Conservation (phyloP, 2,329 filamentous ascomycete species). For the Apiospora koreana region DNA sequence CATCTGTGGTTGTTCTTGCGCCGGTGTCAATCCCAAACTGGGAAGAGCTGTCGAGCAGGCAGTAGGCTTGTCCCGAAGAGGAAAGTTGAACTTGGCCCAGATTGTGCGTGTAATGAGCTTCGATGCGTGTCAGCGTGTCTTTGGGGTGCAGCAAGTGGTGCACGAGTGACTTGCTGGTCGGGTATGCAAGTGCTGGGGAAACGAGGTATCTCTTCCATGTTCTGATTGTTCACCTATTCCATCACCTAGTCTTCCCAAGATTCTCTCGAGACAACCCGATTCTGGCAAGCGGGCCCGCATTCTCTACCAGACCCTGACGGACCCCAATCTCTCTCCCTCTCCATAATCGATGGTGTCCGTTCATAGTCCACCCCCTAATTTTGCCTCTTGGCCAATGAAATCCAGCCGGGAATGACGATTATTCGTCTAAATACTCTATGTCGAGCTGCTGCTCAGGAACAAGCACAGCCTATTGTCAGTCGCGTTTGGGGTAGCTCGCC, state of each 20-base stretch:
- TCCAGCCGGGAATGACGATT: neutral
- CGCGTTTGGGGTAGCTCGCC: neutral
- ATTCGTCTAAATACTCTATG: neutral
- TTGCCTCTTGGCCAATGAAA: conserved; percentile 2
- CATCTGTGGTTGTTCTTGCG: conserved; percentile 1
- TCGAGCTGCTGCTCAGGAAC: neutral
- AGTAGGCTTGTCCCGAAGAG: neutral
- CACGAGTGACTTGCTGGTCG: neutral
- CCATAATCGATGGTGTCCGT: conserved; percentile 4
- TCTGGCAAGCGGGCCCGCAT: conserved; percentile 10
- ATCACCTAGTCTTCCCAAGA: no score
- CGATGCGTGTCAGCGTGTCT: neutral
- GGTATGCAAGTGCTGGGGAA: neutral
- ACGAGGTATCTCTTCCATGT: neutral
- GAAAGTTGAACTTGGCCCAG: neutral
- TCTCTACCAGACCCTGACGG: conserved; percentile 6
- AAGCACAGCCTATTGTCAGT: neutral
- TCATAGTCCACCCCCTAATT: conserved; percentile 10
- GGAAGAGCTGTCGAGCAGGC: conserved; percentile 9
- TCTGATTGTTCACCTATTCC: no score
- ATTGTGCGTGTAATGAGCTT: neutral
- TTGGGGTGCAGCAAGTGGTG: neutral
- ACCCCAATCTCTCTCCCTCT: conserved; percentile 1
- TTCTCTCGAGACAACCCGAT: conserved; percentile 1
- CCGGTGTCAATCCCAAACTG: conserved; percentile 1